phyloP scores from a whole-genome alignment of 768 basidiomycete genomes.

The Plicaturopsis crispa region DNA sequence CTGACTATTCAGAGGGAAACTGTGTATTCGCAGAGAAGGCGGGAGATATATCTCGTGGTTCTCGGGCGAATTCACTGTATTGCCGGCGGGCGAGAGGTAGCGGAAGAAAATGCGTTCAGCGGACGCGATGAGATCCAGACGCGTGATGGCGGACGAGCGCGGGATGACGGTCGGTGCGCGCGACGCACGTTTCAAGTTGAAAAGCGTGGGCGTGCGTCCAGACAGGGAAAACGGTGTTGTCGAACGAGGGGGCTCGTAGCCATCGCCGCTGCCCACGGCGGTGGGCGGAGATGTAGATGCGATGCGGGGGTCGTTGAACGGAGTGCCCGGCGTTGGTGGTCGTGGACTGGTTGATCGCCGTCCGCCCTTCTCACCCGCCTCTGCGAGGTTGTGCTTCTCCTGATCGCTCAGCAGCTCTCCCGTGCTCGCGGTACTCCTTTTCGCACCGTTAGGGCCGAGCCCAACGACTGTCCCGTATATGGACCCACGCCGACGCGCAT shows the following conservation, averaged over 20 bases:
- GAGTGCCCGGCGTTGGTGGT: constrained; percentile 33
- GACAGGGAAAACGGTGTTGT: constrained; percentile 76
- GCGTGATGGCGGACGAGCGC: constrained; percentile 83
- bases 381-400: constrained; percentile 60
- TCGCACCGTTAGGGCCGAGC: constrained; percentile 48
- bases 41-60: constrained; percentile 99
- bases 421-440: constrained; percentile 81
- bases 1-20: constrained; percentile 75
- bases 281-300: constrained; percentile 42
- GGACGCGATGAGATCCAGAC: constrained; percentile 82
- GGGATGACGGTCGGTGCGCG: constrained; percentile 93
- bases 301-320: constrained; percentile 38
- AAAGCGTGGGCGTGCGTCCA: constrained; percentile 69
- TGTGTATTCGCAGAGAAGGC: constrained; percentile 82
- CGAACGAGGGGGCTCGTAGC: constrained; percentile 47
- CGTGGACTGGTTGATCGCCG: constrained; percentile 55
- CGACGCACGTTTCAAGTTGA: constrained; percentile 70
- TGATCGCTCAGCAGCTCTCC: constrained; percentile 61
- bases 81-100: constrained; percentile 81
- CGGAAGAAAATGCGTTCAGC: constrained; percentile 96
- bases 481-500: constrained; percentile 85
- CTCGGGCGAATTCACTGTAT: constrained; percentile 69
- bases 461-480: constrained; percentile 91
- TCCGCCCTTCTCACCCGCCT: constrained; percentile 36
- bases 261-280: constrained; percentile 34